Percentiles rank a stretch among this genome's conserved stretches.
These are phyloP conservation scores for Quercus glauca DNA, from an alignment of 306 rosid genomes.

Conservation along the genomic window DNA sequence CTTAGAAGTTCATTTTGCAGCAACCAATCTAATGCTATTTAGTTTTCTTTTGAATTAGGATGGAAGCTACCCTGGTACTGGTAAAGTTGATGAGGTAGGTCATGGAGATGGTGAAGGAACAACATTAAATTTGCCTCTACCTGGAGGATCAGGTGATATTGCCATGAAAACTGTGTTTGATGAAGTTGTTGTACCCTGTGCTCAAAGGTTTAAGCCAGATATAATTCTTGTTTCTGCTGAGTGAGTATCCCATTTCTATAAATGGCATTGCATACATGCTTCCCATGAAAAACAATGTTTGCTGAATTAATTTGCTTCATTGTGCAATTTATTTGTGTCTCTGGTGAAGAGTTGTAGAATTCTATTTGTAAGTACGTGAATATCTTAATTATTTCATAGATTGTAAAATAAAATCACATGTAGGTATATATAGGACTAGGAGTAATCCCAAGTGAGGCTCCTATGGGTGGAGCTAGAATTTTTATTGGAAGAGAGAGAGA, in stretches of 20 bases:
- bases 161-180: constrained; percentile 75
- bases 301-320: background rate
- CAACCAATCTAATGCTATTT: background rate
- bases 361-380: background rate
- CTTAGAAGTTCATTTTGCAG: background rate
- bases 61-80: constrained; percentile 98
- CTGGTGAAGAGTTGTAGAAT: background rate
- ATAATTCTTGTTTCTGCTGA: constrained; percentile 96
- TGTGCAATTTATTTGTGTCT: background rate
- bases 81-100: constrained; percentile 80
- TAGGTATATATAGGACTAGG: background rate
- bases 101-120: constrained; percentile 85
- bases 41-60: constrained; percentile 41
- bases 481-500: background rate
- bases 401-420: background rate
- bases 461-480: background rate
- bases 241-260: constrained; percentile 43
- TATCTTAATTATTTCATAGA: background rate
- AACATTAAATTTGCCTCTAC: constrained; percentile 86
- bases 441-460: background rate
- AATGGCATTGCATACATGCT: background rate
- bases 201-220: constrained; percentile 88
- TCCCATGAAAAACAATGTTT: constrained; percentile 8
- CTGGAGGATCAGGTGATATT: constrained; percentile 91
- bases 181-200: constrained; percentile 84